phyloP scores from a whole-genome alignment of 176 grass and related monocot genomes.

The Musa schizocarpa region DNA sequence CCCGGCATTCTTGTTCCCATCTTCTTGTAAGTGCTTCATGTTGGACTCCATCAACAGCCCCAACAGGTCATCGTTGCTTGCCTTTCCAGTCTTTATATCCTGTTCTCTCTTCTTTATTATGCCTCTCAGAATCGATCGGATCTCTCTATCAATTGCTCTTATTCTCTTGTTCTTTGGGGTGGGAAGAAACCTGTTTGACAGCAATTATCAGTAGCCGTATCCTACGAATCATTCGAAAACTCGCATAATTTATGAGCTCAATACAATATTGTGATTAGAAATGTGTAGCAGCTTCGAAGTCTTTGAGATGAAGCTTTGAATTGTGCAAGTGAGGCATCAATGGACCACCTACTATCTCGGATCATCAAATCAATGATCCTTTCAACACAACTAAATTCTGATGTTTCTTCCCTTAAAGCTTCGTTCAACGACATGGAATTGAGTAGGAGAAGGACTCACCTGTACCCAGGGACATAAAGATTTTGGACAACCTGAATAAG shows the following conservation, averaged over 20 bases:
- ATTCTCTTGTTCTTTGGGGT: conserved; percentile 25
- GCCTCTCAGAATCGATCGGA: conserved; percentile 20
- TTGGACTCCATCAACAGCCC: conserved; percentile 44
- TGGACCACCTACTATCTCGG: too few relatives aligned
- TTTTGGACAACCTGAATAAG: not conserved
- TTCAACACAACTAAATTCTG: too few relatives aligned
- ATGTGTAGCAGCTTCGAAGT: too few relatives aligned
- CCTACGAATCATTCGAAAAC: too few relatives aligned
- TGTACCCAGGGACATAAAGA: not conserved
- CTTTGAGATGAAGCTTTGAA: too few relatives aligned
- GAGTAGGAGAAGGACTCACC: not conserved
- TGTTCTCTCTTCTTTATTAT: conserved; percentile 45
- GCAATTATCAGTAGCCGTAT: too few relatives aligned
- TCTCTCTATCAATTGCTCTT: conserved; percentile 25
- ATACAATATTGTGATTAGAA: too few relatives aligned
- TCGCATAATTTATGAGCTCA: too few relatives aligned
- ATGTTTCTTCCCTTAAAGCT: too few relatives aligned
- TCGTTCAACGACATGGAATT: too few relatives aligned
- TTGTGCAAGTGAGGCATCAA: too few relatives aligned
- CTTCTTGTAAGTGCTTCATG: conserved; percentile 1
- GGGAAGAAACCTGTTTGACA: conserved; percentile 29
- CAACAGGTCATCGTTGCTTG: conserved; percentile 35
- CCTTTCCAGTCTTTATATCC: conserved; percentile 21
- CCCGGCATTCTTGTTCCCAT: conserved; percentile 6
- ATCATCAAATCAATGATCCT: too few relatives aligned